Percentiles rank a stretch among this genome's conserved stretches.
phyloP scores from a whole-genome alignment of 306 rosid genomes.

The Rosa rugosa region DNA sequence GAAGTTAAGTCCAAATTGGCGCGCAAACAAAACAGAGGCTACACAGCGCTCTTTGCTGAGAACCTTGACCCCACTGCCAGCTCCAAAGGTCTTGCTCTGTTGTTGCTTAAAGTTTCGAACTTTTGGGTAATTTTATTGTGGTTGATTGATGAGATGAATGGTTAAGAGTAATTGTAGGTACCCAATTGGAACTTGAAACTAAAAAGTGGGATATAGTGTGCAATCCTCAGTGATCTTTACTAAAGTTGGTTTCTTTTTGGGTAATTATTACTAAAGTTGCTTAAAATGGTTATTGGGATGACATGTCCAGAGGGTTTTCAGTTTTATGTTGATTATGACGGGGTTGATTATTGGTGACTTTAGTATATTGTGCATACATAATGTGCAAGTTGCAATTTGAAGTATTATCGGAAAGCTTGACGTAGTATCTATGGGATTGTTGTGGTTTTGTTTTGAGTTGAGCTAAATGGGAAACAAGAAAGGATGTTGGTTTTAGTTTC shows the following conservation, averaged over 20 bases:
- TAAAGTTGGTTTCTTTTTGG: neutral
- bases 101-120: neutral
- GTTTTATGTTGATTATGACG: neutral
- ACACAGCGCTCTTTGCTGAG: constrained; percentile 66
- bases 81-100: constrained; percentile 45
- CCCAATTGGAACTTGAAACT: neutral
- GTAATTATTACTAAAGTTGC: neutral
- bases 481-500: constrained; percentile 1
- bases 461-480: neutral
- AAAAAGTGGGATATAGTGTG: neutral
- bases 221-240: neutral
- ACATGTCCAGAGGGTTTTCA: neutral
- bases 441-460: neutral
- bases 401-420: neutral
- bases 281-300: neutral
- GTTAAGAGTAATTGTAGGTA: neutral
- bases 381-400: neutral
- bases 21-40: constrained; percentile 71
- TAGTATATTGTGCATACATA: neutral
- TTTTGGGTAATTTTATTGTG: neutral
- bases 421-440: neutral
- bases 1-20: constrained; percentile 52
- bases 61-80: constrained; percentile 51
- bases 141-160: neutral
- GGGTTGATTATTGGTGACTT: neutral